These are phyloP conservation scores for Conoideocrella luteorostrata DNA, from an alignment of 2,329 filamentous ascomycete genomes.

Conservation along the genomic window DNA sequence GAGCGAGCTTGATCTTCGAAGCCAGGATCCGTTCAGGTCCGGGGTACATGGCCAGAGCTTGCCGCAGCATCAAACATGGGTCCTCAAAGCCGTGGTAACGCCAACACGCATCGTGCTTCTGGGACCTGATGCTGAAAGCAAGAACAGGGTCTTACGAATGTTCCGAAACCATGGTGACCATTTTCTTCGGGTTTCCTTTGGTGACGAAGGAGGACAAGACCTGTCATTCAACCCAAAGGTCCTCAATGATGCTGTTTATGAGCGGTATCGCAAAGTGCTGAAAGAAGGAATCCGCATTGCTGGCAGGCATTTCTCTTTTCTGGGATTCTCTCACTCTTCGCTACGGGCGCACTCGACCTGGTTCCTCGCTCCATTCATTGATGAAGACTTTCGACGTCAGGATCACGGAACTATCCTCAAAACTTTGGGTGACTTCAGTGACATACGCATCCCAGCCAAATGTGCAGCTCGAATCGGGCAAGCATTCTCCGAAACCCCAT, in stretches of 20 bases:
- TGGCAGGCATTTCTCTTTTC: conserved; percentile 56
- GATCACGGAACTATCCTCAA: conserved; percentile 38
- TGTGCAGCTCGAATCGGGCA: conserved; percentile 56
- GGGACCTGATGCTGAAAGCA: conserved; percentile 60
- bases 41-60: conserved; percentile 20
- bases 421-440: conserved; percentile 42
- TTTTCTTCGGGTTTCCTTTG: conserved; percentile 66
- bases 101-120: conserved; percentile 50
- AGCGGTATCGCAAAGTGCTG: conserved; percentile 56
- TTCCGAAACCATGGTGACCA: conserved; percentile 52
- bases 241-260: conserved; percentile 41
- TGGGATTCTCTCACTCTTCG: conserved; percentile 77
- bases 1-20: conserved; percentile 32
- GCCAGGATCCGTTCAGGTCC: conserved; percentile 17
- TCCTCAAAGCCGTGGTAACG: conserved; percentile 53
- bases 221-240: conserved; percentile 50
- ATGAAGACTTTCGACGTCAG: conserved; percentile 25
- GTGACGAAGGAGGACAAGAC: conserved; percentile 64
- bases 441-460: conserved; percentile 46
- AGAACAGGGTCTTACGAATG: conserved; percentile 65
- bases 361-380: conserved; percentile 46
- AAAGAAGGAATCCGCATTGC: conserved; percentile 55
- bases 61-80: conserved; percentile 36
- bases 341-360: conserved; percentile 65
- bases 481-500: conserved; percentile 70